Base-by-base conservation (phyloP, 306 rosid genomes). In the Acmispon strigosus region DNA sequence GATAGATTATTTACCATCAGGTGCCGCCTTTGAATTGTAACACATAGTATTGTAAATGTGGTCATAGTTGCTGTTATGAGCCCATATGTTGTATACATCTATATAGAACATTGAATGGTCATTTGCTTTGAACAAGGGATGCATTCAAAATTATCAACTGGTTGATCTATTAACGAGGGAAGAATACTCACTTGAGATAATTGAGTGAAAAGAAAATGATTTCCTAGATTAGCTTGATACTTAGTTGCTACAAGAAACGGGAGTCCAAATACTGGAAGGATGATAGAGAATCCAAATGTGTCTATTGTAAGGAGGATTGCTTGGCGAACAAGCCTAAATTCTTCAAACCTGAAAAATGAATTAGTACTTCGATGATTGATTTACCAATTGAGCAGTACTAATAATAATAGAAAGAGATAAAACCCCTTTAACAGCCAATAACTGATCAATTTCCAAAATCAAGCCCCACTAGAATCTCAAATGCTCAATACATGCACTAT, bases 21-120 rank as follows among this genome's bases (percentile, higher is more conserved):
- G 86, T 90, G 98, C 74, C 98, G 96, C 73, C 97, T 80, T n/a
- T 94, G 98, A 61, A 89, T 73, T 13, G 90, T 85, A 62, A 94
- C 98, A 13, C 98, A 94, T 24, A 90, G 34, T 78, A 94, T 89
- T 0, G 96, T 83, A 37, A 79, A 87, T 29, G 91, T 87, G 22
- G 87, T 88, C 34, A 87, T 81, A 53, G 84, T 66, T 58, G 98
- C 88, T 54, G 82, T 73, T 20, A 86, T 79, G 74, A 94, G 80
- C 53, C 97, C 97, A 39, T 87, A 87, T 41, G 84, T 81, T 83
- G 89, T 75, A 74, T 89, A 94, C 24, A 73, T 90, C 98, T 94
- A 75, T 72, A 70, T 62, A 43, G 48, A 74, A 70, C 66, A 66
- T 44, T 39, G 44, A 56, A 65, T 45, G 19, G 73, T 24, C 62